Percentiles rank a stretch among this genome's conserved stretches.
These are phyloP conservation scores for Lentithecium fluviatile DNA, from an alignment of 495 filamentous ascomycete species.

Conservation along the genomic window DNA sequence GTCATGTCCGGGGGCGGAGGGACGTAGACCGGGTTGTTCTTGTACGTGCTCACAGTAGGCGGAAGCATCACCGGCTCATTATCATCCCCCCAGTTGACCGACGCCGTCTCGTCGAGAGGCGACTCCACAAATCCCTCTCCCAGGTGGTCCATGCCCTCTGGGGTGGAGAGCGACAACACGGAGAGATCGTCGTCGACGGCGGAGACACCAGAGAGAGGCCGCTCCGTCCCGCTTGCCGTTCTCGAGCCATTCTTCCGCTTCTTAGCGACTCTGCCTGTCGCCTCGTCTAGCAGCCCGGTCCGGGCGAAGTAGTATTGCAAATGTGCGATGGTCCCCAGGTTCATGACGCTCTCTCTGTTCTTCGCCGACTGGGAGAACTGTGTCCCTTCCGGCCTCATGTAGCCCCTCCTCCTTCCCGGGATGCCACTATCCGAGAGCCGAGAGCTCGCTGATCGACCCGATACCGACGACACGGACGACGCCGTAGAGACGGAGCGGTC, in stretches of 20 bases:
- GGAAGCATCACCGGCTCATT: conserved; percentile 77
- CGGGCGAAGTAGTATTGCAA: conserved; percentile 97
- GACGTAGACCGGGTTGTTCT: conserved; percentile 77
- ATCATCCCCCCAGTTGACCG: conserved; percentile 56
- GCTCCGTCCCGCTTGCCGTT: conserved; percentile 26
- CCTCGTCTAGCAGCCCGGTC: conserved; percentile 89
- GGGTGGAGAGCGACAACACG: conserved; percentile 9
- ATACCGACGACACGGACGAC: conserved; percentile 69
- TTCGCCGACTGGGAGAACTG: conserved; percentile 87
- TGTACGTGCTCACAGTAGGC: conserved; percentile 95
- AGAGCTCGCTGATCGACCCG: conserved; percentile 53
- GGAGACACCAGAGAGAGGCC: conserved; percentile 18
- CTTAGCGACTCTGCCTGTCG: conserved; percentile 79
- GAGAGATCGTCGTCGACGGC: conserved; percentile 21
- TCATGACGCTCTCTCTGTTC: conserved; percentile 89
- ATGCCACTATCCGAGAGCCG: conserved; percentile 56
- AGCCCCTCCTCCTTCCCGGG: conserved; percentile 66
- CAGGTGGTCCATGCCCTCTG: conserved; percentile 14
- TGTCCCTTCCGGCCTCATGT: conserved; percentile 85
- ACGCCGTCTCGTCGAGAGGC: conserved; percentile 56
- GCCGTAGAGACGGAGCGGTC: conserved; percentile 74
- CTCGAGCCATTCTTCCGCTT: conserved; percentile 51
- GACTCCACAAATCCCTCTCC: conserved; percentile 52
- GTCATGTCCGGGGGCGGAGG: conserved; percentile 81
- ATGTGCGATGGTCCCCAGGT: conserved; percentile 92